Evolutionary conservation across 129 eudicot genomes (phyloP).

Genomic region (Saussurea involucrata): DNA sequence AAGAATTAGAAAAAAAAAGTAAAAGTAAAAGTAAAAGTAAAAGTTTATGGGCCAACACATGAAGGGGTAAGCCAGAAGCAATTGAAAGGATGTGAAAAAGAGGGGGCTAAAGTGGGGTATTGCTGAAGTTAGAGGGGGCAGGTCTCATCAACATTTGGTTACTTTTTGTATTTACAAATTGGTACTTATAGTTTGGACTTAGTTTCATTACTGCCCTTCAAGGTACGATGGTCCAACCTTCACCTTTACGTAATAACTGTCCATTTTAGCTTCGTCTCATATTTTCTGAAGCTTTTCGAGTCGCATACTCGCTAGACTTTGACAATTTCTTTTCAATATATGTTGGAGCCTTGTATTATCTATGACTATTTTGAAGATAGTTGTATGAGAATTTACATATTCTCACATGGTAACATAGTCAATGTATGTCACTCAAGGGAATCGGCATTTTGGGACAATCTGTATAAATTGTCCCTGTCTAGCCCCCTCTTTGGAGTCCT

Average conservation of each 20-base stretch:
- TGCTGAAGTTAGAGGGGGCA: constrained; percentile 20
- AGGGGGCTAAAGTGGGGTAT: constrained; percentile 29
- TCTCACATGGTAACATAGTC: too few species aligned
- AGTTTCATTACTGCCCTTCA: not conserved
- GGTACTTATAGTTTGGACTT: constrained; percentile 10
- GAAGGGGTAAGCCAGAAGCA: constrained; percentile 24
- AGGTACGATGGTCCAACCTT: not conserved
- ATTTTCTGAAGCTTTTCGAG: too few species aligned
- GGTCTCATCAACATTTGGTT: constrained; percentile 10
- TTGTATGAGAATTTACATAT: too few species aligned
- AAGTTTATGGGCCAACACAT: constrained; percentile 34
- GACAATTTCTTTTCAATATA: too few species aligned
- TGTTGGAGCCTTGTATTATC: too few species aligned
- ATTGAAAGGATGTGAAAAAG: constrained; percentile 16
- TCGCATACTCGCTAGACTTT: too few species aligned
- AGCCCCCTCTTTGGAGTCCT: too few species aligned
- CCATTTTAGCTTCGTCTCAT: not conserved
- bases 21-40: constrained; percentile 25
- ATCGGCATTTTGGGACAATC: too few species aligned
- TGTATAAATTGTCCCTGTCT: too few species aligned
- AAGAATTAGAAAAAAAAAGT: too few species aligned
- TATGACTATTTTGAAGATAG: too few species aligned
- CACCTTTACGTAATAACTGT: not conserved
- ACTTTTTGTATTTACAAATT: not conserved
- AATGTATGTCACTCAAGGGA: too few species aligned